These are phyloP conservation scores for Inga leiocalycina DNA, from an alignment of 306 rosid genomes.

Conservation along the genomic window DNA sequence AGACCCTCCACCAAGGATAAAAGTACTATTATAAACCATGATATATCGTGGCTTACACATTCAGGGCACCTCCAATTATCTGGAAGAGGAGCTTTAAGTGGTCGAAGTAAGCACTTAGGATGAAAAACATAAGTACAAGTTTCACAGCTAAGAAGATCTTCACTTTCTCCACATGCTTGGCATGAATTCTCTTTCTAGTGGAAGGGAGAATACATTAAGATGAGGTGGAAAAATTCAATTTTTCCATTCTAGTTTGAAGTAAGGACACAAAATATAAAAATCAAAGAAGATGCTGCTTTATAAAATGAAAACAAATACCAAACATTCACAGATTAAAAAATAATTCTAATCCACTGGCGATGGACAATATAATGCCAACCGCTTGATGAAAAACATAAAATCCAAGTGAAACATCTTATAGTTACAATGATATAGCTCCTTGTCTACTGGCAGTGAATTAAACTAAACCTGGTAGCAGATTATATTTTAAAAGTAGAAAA, in stretches of 20 bases:
- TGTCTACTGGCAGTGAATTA: not conserved
- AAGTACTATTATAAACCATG: constrained; percentile 18
- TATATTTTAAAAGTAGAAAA: not conserved
- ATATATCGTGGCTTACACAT: constrained; percentile 64
- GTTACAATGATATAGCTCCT: not conserved
- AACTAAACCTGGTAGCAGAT: not conserved
- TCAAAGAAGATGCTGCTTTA: constrained; percentile 14
- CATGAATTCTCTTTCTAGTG: constrained; percentile 86
- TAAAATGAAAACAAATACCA: constrained; percentile 17
- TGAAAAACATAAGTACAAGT: constrained; percentile 90
- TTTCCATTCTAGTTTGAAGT: not conserved
- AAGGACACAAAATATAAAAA: constrained; percentile 21
- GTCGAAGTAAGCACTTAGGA: constrained; percentile 85
- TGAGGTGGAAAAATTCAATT: not conserved
- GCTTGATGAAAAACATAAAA: not conserved
- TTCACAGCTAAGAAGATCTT: constrained; percentile 74
- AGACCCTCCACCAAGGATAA: constrained; percentile 33
- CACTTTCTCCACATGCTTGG: constrained; percentile 93
- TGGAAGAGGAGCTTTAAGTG: constrained; percentile 65
- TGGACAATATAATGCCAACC: not conserved
- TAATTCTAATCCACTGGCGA: not conserved
- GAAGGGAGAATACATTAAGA: constrained; percentile 17
- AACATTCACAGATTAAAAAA: not conserved
- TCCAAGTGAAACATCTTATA: not conserved
- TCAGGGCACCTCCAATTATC: constrained; percentile 95